These are phyloP conservation scores for Halophytophthora batemanensis DNA, from an alignment of 352 stramenopile species.

Conservation along the genomic window DNA sequence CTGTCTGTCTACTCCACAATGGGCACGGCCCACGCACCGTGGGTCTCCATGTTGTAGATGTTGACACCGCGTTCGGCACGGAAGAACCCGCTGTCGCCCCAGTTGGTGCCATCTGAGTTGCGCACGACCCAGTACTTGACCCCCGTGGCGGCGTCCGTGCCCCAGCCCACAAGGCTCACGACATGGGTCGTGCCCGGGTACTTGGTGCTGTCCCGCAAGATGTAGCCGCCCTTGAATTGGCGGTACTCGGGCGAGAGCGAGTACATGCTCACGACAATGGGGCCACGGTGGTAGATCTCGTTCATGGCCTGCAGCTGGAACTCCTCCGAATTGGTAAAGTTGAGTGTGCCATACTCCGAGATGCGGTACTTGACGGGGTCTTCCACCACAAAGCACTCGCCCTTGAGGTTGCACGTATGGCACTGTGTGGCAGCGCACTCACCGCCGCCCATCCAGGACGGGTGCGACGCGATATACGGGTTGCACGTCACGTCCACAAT, in stretches of 20 bases:
- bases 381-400: conserved; percentile 54
- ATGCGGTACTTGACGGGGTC: conserved; percentile 67
- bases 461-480: conserved; percentile 77
- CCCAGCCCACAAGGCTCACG: conserved; percentile 96
- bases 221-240: conserved; percentile 90
- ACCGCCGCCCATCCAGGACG: conserved; percentile 61
- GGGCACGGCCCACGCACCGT: conserved; percentile 70
- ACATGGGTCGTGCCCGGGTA: conserved; percentile 86
- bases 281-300: conserved; percentile 95
- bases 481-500: conserved; percentile 82
- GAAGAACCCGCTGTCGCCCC: conserved; percentile 75
- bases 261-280: conserved; percentile 93
- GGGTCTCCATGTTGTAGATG: conserved; percentile 75
- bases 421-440: conserved; percentile 65
- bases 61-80: conserved; percentile 64
- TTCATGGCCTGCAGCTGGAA: conserved; percentile 88
- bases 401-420: conserved; percentile 56
- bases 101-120: conserved; percentile 88
- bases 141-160: conserved; percentile 62
- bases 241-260: conserved; percentile 64
- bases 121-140: conserved; percentile 96
- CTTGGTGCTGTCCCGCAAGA: conserved; percentile 85
- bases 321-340: conserved; percentile 54
- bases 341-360: conserved; percentile 73
- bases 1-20: conserved; percentile 29